These are phyloP conservation scores for Irpex lacteus DNA, from an alignment of 1,284 basidiomycete species.

Conservation along the genomic window DNA sequence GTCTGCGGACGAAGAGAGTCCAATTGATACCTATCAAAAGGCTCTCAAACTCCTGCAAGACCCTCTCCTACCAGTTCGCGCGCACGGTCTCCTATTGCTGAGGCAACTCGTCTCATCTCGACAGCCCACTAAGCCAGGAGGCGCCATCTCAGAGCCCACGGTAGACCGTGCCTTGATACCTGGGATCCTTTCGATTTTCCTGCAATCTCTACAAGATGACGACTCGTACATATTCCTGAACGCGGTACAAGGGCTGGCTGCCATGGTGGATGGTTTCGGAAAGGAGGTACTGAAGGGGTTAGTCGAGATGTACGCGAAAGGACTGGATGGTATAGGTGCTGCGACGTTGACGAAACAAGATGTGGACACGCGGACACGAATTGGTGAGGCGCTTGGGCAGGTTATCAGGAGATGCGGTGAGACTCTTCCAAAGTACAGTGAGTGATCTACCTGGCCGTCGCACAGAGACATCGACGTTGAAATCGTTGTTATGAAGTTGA, in stretches of 20 bases:
- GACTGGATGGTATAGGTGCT: slow-evolving; percentile 47
- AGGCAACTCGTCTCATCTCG: slow-evolving; percentile 64
- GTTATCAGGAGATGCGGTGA: slow-evolving; percentile 77
- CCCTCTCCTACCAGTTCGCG: slow-evolving; percentile 91
- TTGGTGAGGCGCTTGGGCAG: slow-evolving; percentile 86
- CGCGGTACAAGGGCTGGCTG: slow-evolving; percentile 85
- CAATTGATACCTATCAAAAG: slow-evolving; percentile 76
- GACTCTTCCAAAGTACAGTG: slow-evolving; percentile 69
- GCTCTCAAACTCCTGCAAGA: slow-evolving; percentile 89
- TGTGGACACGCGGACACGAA: slow-evolving; percentile 74
- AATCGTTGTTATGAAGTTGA: slow-evolving; percentile 45
- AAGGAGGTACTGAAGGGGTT: slow-evolving; percentile 69
- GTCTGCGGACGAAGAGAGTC: slow-evolving; percentile 35
- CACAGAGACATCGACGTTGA: slow-evolving; percentile 1
- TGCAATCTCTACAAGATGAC: slow-evolving; percentile 85
- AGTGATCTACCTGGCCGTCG: slow-evolving; percentile 24
- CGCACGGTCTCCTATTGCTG: slow-evolving; percentile 86
- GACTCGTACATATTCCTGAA: slow-evolving; percentile 96
- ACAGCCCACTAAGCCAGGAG: slow-evolving; percentile 7
- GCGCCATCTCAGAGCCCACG: slow-evolving; percentile 22
- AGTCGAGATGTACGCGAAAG: slow-evolving; percentile 59
- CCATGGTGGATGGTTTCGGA: slow-evolving; percentile 78
- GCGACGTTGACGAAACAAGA: slow-evolving; percentile 58
- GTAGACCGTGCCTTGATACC: slow-evolving; percentile 69
- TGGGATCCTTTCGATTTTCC: slow-evolving; percentile 84